phyloP scores from a whole-genome alignment of 78 protist species.

The Dictyostelium purpureum region DNA sequence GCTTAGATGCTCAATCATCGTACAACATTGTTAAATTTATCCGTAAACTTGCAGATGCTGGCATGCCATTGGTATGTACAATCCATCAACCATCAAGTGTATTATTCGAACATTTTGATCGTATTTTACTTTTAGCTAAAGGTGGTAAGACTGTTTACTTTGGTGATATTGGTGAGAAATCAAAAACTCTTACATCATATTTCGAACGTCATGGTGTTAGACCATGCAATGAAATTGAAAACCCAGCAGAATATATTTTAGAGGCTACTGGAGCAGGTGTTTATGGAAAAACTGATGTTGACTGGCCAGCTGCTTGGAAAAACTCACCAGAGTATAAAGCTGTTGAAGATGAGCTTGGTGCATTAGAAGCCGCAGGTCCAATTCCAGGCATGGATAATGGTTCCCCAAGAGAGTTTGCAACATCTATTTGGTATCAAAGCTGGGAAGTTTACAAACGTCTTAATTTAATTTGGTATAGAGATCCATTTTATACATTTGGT shows the following conservation, averaged over 20 bases:
- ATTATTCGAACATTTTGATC: constrained; percentile 73
- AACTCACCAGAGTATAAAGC: constrained; percentile 33
- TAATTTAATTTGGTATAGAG: constrained; percentile 63
- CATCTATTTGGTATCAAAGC: background rate
- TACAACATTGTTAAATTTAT: constrained; percentile 57
- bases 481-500: constrained; percentile 35
- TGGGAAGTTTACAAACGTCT: constrained; percentile 65
- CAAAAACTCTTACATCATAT: constrained; percentile 24
- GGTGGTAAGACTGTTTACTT: constrained; percentile 83
- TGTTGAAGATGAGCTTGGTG: background rate
- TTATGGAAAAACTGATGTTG: background rate
- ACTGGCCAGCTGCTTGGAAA: constrained; percentile 64
- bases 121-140: constrained; percentile 45
- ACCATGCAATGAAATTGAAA: constrained; percentile 28
- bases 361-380: background rate
- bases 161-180: constrained; percentile 72
- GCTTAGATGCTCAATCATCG: constrained; percentile 75
- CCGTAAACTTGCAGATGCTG: constrained; percentile 69
- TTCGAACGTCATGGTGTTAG: constrained; percentile 43
- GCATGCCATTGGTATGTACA: constrained; percentile 73
- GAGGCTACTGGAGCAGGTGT: constrained; percentile 77
- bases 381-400: background rate
- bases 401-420: constrained; percentile 65
- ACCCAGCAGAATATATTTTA: constrained; percentile 81
- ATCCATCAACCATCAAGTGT: constrained; percentile 83